Base-by-base conservation (phyloP, 1,284 basidiomycete genomes). In the Chalciporus sp. region DNA sequence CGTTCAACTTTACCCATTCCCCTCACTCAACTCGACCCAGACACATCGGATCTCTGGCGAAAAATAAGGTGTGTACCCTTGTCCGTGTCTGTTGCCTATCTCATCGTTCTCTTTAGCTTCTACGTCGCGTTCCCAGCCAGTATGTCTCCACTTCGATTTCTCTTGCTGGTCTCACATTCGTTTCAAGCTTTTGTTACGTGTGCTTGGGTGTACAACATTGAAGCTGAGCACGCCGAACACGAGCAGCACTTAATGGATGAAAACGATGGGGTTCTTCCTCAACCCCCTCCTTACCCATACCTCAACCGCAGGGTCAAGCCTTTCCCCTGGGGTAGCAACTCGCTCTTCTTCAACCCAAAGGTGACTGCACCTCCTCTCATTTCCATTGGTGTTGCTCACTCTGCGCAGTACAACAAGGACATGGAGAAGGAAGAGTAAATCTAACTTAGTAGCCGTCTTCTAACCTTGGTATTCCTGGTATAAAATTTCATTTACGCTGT, bases 321-420 rank as follows among this genome's bases (percentile, higher is more conserved):
- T 35, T 93, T 81, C 79, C 90, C 91, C 10, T 93, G 91, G 90
- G 91, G 91, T 39, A 71, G 63, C 64, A 92, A 93, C 80, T 80
- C 81, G 20, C 78, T 93, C 14, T 94, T 94, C 81, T 94, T 82
- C 76, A 93, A 91, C 72, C 70, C 84, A 46, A 76, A 83, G 60
- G 90, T 90, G 66, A 35, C 83, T 70, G 23, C 20, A 46, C 17
- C 7, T 45, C 1, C 26, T 16, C 47, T 39, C 5, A 12, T 23
- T 11, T 39, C 14, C 10, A 16, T 45, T 42, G 11, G 29, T 39
- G 35, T 49, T 12, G 23, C 35, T 48, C 43, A 49, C 35, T 14
- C 57, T 55, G 17, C 42, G 44, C 51, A 64, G 43, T 60, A 86
- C 58, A 87, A 88, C 76, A 87, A 82, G 75, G 78, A 90, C 65